These are phyloP conservation scores for Phragmites australis DNA, from an alignment of 176 grass and related monocot genomes.

Conservation along the genomic window DNA sequence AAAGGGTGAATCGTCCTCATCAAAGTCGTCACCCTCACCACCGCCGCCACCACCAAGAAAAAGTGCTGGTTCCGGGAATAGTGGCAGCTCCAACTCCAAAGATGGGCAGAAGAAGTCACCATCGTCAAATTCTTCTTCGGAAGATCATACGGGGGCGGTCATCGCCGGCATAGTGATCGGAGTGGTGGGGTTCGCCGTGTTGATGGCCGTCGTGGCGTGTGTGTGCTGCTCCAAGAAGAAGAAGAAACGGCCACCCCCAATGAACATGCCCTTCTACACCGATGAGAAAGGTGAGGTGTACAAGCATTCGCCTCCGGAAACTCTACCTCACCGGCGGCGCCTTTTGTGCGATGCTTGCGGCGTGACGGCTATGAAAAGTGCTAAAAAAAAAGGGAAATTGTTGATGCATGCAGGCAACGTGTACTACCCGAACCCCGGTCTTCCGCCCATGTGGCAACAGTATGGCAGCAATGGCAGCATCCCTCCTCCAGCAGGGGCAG, in stretches of 20 bases:
- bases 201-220: constrained; percentile 15
- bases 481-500: not conserved
- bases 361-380: too few relatives aligned
- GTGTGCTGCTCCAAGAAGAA: constrained; percentile 36
- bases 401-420: constrained; percentile 22
- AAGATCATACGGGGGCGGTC: not conserved
- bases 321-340: too few relatives aligned
- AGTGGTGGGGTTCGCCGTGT: constrained; percentile 9
- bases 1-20: not conserved
- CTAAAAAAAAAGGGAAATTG: not conserved
- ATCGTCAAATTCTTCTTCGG: not conserved
- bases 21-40: not conserved
- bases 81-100: not conserved
- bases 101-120: not conserved
- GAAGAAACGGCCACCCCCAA: constrained; percentile 23
- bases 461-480: constrained; percentile 30
- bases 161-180: constrained; percentile 28
- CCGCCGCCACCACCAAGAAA: not conserved
- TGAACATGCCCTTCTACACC: constrained; percentile 43
- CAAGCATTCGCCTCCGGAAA: not conserved
- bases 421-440: constrained; percentile 23
- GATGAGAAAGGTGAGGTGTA: constrained; percentile 31
- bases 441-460: constrained; percentile 46
- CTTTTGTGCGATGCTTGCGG: too few relatives aligned
- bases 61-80: not conserved